A percentile compares a stretch with the other conserved stretches of the same genome.
Evolutionary conservation across 495 filamentous ascomycete species (phyloP).

Genomic region (Friedmanniomyces simplex): DNA sequence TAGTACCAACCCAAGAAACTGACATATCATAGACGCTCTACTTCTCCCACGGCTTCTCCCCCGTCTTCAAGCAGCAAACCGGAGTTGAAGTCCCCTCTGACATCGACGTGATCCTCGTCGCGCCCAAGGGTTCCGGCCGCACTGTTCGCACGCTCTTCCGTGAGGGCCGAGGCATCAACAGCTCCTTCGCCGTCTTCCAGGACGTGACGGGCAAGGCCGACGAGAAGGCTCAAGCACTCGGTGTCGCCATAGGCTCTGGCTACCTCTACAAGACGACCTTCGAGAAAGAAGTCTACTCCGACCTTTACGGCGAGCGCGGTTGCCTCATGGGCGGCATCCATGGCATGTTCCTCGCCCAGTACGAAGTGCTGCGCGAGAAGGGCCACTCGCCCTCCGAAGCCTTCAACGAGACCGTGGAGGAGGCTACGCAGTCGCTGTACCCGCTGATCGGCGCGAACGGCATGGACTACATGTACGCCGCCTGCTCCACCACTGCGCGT

Average conservation of each 20-base stretch:
- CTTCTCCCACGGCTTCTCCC: conserved; percentile 99
- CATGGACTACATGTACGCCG: conserved; percentile 99
- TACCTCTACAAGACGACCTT: conserved; percentile 99
- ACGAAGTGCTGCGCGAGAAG: conserved; percentile 97
- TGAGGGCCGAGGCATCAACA: conserved; percentile 98
- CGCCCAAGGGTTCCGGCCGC: conserved; percentile 96
- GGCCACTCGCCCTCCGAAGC: conserved; percentile 96
- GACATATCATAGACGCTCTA: conserved; percentile 64
- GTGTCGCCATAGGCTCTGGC: conserved; percentile 88
- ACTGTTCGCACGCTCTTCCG: conserved; percentile 96
- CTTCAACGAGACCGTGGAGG: conserved; percentile 99
- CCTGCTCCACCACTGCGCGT: conserved; percentile 96
- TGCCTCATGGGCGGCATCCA: conserved; percentile 99
- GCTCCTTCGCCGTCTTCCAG: conserved; percentile 95
- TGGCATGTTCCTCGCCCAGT: conserved; percentile 99
- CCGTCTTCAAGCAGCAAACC: conserved; percentile 98
- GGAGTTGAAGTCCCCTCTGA: conserved; percentile 92
- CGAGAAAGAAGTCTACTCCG: conserved; percentile 99
- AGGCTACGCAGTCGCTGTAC: conserved; percentile 96
- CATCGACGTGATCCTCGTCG: conserved; percentile 98
- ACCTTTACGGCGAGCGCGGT: conserved; percentile 98
- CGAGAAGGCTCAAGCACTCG: conserved; percentile 95
- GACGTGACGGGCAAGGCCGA: conserved; percentile 96
- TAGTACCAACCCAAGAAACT: too few relatives aligned
- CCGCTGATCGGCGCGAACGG: conserved; percentile 90